Evolutionary conservation across 2,329 filamentous ascomycete species (phyloP).

Genomic region (Leptodontidium sp.): DNA sequence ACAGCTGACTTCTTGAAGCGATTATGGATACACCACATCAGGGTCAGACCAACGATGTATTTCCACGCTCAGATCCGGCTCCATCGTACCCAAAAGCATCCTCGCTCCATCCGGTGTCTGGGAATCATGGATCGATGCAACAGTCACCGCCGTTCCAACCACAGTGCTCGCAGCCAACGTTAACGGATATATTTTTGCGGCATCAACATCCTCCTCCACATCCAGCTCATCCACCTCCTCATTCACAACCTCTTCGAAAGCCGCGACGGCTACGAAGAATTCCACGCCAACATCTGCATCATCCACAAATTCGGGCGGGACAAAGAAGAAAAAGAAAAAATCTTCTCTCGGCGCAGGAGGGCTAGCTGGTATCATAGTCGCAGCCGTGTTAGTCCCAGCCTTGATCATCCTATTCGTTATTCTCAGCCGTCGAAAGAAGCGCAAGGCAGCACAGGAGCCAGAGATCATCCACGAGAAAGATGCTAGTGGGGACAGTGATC

Average conservation of each 20-base stretch:
- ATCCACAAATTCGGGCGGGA: not conserved
- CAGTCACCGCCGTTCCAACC: not conserved
- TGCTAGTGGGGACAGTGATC: not conserved
- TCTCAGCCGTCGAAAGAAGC: not conserved
- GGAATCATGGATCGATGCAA: constrained; percentile 14
- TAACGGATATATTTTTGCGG: constrained; percentile 11
- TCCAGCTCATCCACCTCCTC: not conserved
- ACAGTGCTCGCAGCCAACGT: not conserved
- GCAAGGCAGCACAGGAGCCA: not conserved
- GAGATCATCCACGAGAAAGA: not conserved
- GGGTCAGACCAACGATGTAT: constrained; percentile 25
- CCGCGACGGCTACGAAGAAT: not conserved
- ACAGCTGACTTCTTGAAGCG: constrained; percentile 21
- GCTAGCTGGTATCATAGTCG: not conserved
- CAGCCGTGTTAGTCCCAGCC: not conserved
- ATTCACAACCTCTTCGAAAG: not conserved
- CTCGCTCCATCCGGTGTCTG: not conserved
- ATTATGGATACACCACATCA: constrained; percentile 21
- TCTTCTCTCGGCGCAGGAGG: not conserved
- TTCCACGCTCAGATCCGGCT: constrained; percentile 19
- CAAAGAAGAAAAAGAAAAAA: not conserved
- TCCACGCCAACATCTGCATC: not conserved
- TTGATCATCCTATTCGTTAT: not conserved
- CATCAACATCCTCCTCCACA: not conserved
- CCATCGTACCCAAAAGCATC: constrained; percentile 7